Evolutionary conservation across 1,139 yeast species (phyloP), one percentile per base, ranked within the genome.

Genomic region (Torulaspora globosa): DNA sequence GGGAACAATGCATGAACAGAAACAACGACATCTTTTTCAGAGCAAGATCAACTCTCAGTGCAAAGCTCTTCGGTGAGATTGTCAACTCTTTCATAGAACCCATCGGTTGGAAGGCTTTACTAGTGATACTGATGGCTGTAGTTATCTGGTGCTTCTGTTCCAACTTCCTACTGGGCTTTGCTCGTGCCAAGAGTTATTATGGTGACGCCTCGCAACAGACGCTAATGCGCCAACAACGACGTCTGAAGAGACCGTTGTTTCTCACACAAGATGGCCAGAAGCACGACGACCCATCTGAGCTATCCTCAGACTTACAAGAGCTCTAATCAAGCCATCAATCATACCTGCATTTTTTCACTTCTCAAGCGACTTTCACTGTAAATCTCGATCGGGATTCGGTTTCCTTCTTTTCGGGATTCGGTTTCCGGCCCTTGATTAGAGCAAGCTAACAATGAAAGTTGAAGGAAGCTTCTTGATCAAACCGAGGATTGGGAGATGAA

Each of bases 1-100:
- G 96, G 95, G 83, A 79, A 51, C 76, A 74, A 51, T 92, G 98
- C 65, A 89, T 86, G 95, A 79, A 82, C 56, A 73, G 88, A 50
- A 95, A 90, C 57, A 96, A 96, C 11, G 77, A 79, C 34, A 71
- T 78, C 6, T 78, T 89, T n/a, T 94, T 92, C 4, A 75, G 79
- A 39, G 86, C 94, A 2, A 75, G 78, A 55, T 78, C 89, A 26
- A 78, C 89, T 0, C 41, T 61, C 23, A 56, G 56, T 14, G 95
- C 95, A 0, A 90, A 83, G 59, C 79, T 94, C 0, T 74, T 88
- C 59, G 95, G 94, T 1, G 92, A 84, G 51, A 83, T 87, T 18
- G 72, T 88, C 41, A 84, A 88, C 63, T 83, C 92, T 2, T 84
- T 88, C 55, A 70, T 87, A 33, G 77, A 75, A 48, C 89, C 89